Evolutionary conservation across 2,329 filamentous ascomycete species (phyloP), one percentile per base, ranked within the genome.

Genomic region (Neobulgaria alba): DNA sequence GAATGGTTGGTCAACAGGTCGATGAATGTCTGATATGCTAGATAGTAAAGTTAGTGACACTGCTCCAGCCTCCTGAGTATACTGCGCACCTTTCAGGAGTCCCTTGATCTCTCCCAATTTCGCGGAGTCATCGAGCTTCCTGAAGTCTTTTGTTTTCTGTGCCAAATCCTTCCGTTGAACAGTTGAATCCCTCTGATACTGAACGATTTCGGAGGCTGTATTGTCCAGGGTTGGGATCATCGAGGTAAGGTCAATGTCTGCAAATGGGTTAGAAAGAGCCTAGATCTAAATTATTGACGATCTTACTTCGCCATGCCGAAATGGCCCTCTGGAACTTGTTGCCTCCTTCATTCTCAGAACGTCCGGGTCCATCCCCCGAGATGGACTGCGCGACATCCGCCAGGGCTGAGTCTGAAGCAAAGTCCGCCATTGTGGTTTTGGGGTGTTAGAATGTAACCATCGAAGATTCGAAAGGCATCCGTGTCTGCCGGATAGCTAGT

Each of bases 271-370:
- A 45, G 43, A 36, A 23, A 41, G 29, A 33, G 21, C 39, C 36
- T 36, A 34, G 36, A 33, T 39, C 36, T 20, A 38, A 19, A 29
- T 36, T 15, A 12, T 14, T 20, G 8, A 20, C 18, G 16, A 12
- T 33, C 69, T 45, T 76, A 95, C 89, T 89, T 69, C 92, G 81
- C 92, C 92, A 98, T 61, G 89, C 85, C 49, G 87, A 85, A 54
- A 98, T 94, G 42, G 92, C 92, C 60, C 82, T 84, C 63, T 98
- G 92, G 62, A 98, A 98, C 64, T 95, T 95, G 69, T 94, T 96
- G 54, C 82, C 79, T 26, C 75, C 75, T 36, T 79, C 75, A 9
- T 52, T 47, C 20, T 40, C 46, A 29, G 45, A 29, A 47, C 46
- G 40, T 43, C 29, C 38, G 7, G 23, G 12, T 7, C 23, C 23